Evolutionary conservation across 441 rosid species (phyloP).

Genomic region (Bocquillonia castaneifolia): DNA sequence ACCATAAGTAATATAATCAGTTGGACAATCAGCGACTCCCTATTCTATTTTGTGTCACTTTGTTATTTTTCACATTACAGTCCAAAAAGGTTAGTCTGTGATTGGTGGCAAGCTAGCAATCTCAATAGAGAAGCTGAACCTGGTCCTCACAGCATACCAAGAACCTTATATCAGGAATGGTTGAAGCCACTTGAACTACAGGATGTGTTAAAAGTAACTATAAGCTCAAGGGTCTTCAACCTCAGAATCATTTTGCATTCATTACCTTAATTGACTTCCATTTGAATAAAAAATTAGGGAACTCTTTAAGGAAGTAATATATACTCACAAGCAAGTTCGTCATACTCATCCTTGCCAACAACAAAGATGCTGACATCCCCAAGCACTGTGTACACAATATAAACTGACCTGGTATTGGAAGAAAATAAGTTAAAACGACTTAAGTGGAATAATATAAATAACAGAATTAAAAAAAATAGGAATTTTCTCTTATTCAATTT

Average conservation of each 20-base stretch:
- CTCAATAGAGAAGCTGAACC: not conserved
- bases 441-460: not conserved
- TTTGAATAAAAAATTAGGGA: slow-evolving; percentile 6
- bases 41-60: not conserved
- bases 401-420: slow-evolving; percentile 59
- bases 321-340: slow-evolving; percentile 91
- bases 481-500: not conserved
- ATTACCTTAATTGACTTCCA: not conserved
- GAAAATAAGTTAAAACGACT: not conserved
- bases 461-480: not conserved
- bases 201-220: not conserved
- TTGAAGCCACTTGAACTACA: not conserved
- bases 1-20: not conserved
- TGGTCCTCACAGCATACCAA: not conserved
- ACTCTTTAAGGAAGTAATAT: slow-evolving; percentile 1
- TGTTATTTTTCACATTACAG: not conserved
- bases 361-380: slow-evolving; percentile 85
- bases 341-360: slow-evolving; percentile 94
- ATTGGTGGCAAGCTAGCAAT: not conserved
- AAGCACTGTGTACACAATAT: slow-evolving; percentile 83
- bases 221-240: not conserved
- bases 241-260: not conserved
- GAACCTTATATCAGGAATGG: not conserved
- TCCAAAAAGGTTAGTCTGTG: not conserved
- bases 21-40: not conserved